Evolutionary conservation across 75 land plant species (phyloP).

Genomic region (Pinus albicaulis): DNA sequence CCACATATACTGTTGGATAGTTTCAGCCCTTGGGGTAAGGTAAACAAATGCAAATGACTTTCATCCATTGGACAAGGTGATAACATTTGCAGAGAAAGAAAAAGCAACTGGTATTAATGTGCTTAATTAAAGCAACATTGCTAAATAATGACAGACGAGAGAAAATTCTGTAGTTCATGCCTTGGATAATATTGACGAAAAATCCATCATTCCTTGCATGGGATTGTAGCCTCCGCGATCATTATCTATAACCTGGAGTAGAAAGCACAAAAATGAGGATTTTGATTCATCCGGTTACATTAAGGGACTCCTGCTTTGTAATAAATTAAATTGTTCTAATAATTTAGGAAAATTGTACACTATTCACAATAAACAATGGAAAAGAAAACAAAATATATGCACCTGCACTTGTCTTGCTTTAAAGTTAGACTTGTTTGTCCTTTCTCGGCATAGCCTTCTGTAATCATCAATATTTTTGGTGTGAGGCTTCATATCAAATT

Average conservation of each 20-base stretch:
- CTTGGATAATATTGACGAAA: conserved; percentile 51
- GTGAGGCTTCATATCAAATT: conserved; percentile 97
- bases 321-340: neutral
- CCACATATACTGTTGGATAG: neutral
- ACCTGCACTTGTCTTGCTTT: conserved; percentile 88
- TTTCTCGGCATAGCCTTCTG: conserved; percentile 83
- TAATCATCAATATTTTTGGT: conserved; percentile 66
- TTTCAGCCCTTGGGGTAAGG: neutral
- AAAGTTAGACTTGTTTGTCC: conserved; percentile 72
- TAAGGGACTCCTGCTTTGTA: neutral
- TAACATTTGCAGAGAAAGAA: neutral
- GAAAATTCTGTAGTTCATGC: conserved; percentile 24
- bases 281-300: neutral
- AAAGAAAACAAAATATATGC: neutral
- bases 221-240: conserved; percentile 89
- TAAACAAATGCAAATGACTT: too few relatives aligned
- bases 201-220: conserved; percentile 74
- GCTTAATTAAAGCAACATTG: neutral
- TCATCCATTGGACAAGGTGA: neutral
- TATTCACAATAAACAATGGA: neutral
- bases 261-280: neutral
- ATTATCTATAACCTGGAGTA: conserved; percentile 71
- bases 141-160: neutral
- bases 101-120: neutral
- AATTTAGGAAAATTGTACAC: neutral